A percentile compares a stretch with the other conserved stretches of the same genome.
These are phyloP conservation scores for Nannochloris sp. DNA, from an alignment of 139 green algal genomes.

Conservation along the genomic window DNA sequence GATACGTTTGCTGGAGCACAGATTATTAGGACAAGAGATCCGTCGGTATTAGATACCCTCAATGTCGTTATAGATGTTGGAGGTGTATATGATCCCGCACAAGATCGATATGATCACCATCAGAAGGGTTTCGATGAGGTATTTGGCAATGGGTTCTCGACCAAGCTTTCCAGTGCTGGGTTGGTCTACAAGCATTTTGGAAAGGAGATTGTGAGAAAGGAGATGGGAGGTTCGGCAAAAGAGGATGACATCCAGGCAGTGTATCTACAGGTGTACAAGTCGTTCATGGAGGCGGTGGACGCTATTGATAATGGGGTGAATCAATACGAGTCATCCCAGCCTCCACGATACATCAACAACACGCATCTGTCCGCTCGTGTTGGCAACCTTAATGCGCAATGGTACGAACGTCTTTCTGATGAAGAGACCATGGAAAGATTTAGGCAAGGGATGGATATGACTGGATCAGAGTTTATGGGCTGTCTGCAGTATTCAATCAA, in stretches of 20 bases:
- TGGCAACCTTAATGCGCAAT: constrained; percentile 74
- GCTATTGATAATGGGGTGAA: constrained; percentile 92
- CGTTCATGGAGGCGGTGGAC: constrained; percentile 92
- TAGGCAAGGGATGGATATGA: constrained; percentile 71
- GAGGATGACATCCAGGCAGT: constrained; percentile 64
- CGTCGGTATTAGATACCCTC: constrained; percentile 58
- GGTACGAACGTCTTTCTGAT: constrained; percentile 59
- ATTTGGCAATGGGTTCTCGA: constrained; percentile 65
- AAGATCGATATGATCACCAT: constrained; percentile 75
- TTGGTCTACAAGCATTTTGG: constrained; percentile 87
- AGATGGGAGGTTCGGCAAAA: constrained; percentile 35
- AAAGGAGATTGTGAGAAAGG: constrained; percentile 45
- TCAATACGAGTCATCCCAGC: constrained; percentile 49
- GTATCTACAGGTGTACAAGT: constrained; percentile 86
- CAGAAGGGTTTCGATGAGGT: constrained; percentile 76
- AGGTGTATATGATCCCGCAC: constrained; percentile 66
- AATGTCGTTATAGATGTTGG: constrained; percentile 92
- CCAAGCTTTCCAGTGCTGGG: constrained; percentile 54
- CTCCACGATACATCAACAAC: constrained; percentile 73
- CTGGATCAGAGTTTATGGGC: constrained; percentile 77
- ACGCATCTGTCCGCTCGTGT: constrained; percentile 77
- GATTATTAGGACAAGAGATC: constrained; percentile 67
- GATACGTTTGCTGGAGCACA: constrained; percentile 41
- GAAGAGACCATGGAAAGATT: constrained; percentile 55
- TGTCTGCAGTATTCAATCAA: constrained; percentile 45